A percentile compares a stretch with the other conserved stretches of the same genome.
Conservation (phyloP, 1,284 basidiomycete genomes). For the Volvariella surrecta region DNA sequence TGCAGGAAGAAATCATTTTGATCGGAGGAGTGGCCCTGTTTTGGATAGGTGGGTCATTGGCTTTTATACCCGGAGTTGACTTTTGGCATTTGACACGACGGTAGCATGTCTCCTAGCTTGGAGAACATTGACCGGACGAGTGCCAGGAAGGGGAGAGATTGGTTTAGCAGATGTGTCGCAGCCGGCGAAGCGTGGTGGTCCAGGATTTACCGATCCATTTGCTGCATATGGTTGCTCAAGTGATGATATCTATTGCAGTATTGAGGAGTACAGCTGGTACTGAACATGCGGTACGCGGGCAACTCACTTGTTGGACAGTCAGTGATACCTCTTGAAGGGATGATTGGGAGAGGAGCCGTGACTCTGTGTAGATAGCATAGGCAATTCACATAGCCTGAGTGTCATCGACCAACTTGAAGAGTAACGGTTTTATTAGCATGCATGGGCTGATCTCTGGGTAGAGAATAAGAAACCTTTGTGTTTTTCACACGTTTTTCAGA, state of each 20-base stretch:
- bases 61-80: slow-evolving; percentile 9
- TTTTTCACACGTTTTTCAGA: too few relatives aligned
- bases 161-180: not conserved
- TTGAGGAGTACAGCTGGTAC: slow-evolving; percentile 65
- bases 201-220: too few relatives aligned
- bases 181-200: too few relatives aligned
- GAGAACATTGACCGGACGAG: too few relatives aligned
- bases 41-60: slow-evolving; percentile 53
- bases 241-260: slow-evolving; percentile 56
- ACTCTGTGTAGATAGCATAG: too few relatives aligned
- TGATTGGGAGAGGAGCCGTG: too few relatives aligned
- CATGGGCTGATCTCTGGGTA: too few relatives aligned
- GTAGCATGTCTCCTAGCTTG: too few relatives aligned
- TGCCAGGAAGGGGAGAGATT: not conserved
- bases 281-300: slow-evolving; percentile 14
- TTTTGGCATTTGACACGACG: not conserved
- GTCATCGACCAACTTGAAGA: too few relatives aligned
- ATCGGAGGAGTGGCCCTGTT: slow-evolving; percentile 62
- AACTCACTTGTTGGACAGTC: not conserved
- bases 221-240: slow-evolving; percentile 42
- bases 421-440: too few relatives aligned
- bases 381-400: too few relatives aligned
- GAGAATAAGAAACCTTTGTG: too few relatives aligned
- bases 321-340: not conserved
- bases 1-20: slow-evolving; percentile 63